These are phyloP conservation scores for Metschnikowia santaceciliae DNA, from an alignment of 805 yeast species.

Conservation along the genomic window DNA sequence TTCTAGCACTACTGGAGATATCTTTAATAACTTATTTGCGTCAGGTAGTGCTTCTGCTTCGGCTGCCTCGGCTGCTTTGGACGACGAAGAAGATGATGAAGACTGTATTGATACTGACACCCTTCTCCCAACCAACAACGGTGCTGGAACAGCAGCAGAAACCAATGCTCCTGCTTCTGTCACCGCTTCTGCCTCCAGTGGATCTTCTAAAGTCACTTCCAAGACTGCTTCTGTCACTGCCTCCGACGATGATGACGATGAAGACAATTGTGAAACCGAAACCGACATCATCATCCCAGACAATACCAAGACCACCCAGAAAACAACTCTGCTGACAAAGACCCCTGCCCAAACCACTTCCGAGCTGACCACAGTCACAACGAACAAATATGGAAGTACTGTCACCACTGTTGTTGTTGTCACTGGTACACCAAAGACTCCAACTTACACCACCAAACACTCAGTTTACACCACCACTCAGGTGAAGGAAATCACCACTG, in stretches of 20 bases:
- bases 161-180: background rate
- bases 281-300: background rate
- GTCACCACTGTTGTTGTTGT: constrained; percentile 4
- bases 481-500: constrained; percentile 7
- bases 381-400: constrained; percentile 2
- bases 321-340: background rate
- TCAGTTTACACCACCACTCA: constrained; percentile 10
- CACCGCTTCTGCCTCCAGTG: background rate
- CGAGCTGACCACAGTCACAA: constrained; percentile 2
- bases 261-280: constrained; percentile 1
- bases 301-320: background rate
- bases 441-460: constrained; percentile 3
- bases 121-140: constrained; percentile 3
- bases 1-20: background rate
- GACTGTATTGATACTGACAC: constrained; percentile 12
- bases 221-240: background rate
- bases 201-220: background rate
- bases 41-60: background rate
- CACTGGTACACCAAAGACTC: constrained; percentile 2
- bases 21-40: background rate
- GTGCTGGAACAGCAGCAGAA: background rate
- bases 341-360: background rate
- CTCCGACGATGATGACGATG: constrained; percentile 2
- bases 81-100: constrained; percentile 6
- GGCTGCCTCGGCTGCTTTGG: background rate